These are phyloP conservation scores for Colletotrichum ledebouriae DNA, from an alignment of 2,329 filamentous ascomycete species.

Conservation along the genomic window DNA sequence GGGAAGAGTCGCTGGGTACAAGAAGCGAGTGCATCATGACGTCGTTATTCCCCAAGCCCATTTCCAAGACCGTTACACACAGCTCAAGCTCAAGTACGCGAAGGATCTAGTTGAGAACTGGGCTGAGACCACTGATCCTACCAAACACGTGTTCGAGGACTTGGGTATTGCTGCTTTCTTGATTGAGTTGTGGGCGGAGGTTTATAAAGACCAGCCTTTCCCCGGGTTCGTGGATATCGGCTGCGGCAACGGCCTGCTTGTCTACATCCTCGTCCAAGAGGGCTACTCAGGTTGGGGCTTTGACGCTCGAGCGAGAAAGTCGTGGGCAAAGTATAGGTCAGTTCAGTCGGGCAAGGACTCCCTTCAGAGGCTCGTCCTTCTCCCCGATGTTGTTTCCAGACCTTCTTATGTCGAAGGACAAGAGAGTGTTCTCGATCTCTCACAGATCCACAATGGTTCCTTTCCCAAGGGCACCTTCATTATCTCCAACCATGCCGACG, in stretches of 20 bases:
- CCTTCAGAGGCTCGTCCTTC: constrained; percentile 62
- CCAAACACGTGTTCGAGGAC: constrained; percentile 96
- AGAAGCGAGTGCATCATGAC: constrained; percentile 89
- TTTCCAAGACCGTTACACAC: constrained; percentile 86
- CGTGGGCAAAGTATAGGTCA: constrained; percentile 80
- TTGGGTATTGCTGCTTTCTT: constrained; percentile 91
- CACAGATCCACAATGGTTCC: constrained; percentile 66
- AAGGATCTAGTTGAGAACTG: constrained; percentile 78
- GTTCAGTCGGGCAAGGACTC: constrained; percentile 43
- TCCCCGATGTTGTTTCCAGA: constrained; percentile 58
- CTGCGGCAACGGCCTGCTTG: constrained; percentile 92
- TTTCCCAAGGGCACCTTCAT: constrained; percentile 87
- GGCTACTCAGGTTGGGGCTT: constrained; percentile 92
- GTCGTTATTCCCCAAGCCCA: constrained; percentile 79
- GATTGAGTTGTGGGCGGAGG: constrained; percentile 89
- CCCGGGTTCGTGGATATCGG: constrained; percentile 96
- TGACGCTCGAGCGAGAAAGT: constrained; percentile 87
- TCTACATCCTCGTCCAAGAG: constrained; percentile 84
- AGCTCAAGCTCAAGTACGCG: constrained; percentile 85
- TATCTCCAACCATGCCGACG: constrained; percentile 96
- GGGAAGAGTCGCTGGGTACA: constrained; percentile 74
- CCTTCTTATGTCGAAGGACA: constrained; percentile 32
- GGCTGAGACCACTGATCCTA: constrained; percentile 88
- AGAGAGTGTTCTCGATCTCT: constrained; percentile 36
- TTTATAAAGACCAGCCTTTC: constrained; percentile 76